Base-by-base conservation (phyloP, 139 green algal genomes). In the Closterium sp. region DNA sequence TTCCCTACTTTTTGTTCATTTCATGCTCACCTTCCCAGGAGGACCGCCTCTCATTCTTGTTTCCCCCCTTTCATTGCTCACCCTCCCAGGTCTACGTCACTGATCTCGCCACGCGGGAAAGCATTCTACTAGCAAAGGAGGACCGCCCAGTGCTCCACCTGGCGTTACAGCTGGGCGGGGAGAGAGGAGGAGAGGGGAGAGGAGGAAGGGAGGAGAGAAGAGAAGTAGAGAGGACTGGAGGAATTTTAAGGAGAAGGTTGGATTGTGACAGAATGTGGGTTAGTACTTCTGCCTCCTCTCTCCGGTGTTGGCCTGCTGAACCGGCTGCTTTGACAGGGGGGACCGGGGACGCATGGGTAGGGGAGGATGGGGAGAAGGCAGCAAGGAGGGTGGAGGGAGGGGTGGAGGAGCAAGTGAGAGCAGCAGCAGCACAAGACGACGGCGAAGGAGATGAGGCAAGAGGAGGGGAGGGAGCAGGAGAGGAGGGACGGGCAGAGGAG, bases 41-140 rank as follows among this genome's bases (percentile, higher is more conserved):
- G 38, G 38, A 0, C 13, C 38, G 0, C 38, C 38, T 9, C 79
- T 86, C 79, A 86, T 28, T 1, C 79, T 86, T 87, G 19, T 31
- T 87, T 24, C 32, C 85, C n/a, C 22, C n/a, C 85, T 87, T 31
- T 0, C 21, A 21, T 29, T 29, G 0, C n/a, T 34, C 85, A 87
- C 0, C 62, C 0, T 79, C 62, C 2, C 90, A 95, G 86, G 91
- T 91, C 4, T 95, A 91, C 93, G 94, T 95, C 22, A 99, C 97
- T 0, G 92, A 97, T 91, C 93, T 98, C 79, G 31, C 89, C 30
- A 94, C 89, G 9, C 94, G 96, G 32, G 95, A 96, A 22, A 96
- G 96, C 38, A 95, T 97, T 94, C 95, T 99, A 92, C 90, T 99
- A 91, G 91, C 96, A 2, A 30, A 89, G 19, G 97, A 98, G 94